Evolutionary conservation across 768 basidiomycete species (phyloP), one percentile per base, ranked within the genome.

Genomic region (Podaxis sp.): DNA sequence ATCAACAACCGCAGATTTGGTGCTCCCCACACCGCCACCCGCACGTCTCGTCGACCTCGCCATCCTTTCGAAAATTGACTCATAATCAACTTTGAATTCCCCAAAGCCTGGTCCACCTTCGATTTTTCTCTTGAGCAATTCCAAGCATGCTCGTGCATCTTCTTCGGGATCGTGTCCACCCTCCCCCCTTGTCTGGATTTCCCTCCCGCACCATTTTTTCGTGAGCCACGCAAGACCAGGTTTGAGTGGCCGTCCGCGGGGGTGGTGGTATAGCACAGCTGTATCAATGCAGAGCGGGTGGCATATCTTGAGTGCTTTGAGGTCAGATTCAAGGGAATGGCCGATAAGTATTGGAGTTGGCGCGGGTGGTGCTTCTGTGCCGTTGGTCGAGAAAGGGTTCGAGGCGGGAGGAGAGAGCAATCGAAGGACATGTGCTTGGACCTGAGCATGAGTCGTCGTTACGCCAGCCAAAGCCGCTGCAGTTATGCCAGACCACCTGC

Each of bases 171-270:
- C 91, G 72, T 99, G 96, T 2, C 94, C 94, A 2, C 89, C 90
- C 55, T 90, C 89, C 0, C 93, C 93, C 0, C 84, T 77, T 0
- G 82, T 85, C 74, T 99, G 96, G 48, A 99, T 99, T 67, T 95
- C 92, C 56, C 90, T 84, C 11, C 84, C 85, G 60, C 93, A 89
- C 94, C 95, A 98, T 71, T 93, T 94, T 71, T 92, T 91, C 50
- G 93, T 93, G 50, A 99, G 85, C 95, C 95, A 98, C n/a, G 95
- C 95, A 6, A 99, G 83, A 1, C 93, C 94, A 0, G 96, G 94
- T 76, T 98, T 99, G 65, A 94, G 85, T 0, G 96, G 95, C 44
- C 93, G 85, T 1, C 96, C 95, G 20, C 94, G 88, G 0, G 96
- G 94, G 75, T 99, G 96, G 71, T 95, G 91, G 76, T 88, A 99